Conservation (phyloP, 2,329 filamentous ascomycete species). For the Fusarium caatingaense region DNA sequence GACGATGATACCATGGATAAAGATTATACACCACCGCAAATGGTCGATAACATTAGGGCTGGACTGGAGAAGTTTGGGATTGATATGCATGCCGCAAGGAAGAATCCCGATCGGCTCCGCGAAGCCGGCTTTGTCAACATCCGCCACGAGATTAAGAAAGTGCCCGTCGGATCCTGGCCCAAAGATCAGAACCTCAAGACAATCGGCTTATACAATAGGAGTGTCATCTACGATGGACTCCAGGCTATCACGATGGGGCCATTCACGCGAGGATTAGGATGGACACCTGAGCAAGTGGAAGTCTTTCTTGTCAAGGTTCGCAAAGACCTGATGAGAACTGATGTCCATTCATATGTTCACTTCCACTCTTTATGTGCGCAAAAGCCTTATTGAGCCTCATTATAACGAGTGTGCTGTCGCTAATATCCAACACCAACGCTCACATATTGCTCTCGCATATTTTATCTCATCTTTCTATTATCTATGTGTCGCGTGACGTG, state of each 20-base stretch:
- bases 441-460: not conserved
- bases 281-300: conserved; percentile 51
- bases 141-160: conserved; percentile 53
- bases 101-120: conserved; percentile 43
- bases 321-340: conserved; percentile 48
- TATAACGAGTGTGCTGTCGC: not conserved
- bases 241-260: conserved; percentile 51
- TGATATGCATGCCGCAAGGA: conserved; percentile 48
- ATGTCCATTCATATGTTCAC: conserved; percentile 33
- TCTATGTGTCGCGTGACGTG: not conserved
- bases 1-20: conserved; percentile 46
- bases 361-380: conserved; percentile 34
- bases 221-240: conserved; percentile 47
- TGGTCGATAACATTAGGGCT: conserved; percentile 46
- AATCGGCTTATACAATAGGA: conserved; percentile 53
- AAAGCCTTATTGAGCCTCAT: conserved; percentile 1
- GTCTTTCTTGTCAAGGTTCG: conserved; percentile 50
- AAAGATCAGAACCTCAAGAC: conserved; percentile 58
- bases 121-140: conserved; percentile 57
- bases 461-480: too few species aligned
- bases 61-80: conserved; percentile 48
- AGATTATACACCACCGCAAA: conserved; percentile 45
- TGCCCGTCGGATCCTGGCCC: conserved; percentile 62
- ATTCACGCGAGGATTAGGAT: conserved; percentile 50
- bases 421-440: not conserved